Percentiles rank a stretch among this genome's conserved stretches.
Evolutionary conservation across 495 filamentous ascomycete species (phyloP).

Genomic region (Ramalina peruviana): DNA sequence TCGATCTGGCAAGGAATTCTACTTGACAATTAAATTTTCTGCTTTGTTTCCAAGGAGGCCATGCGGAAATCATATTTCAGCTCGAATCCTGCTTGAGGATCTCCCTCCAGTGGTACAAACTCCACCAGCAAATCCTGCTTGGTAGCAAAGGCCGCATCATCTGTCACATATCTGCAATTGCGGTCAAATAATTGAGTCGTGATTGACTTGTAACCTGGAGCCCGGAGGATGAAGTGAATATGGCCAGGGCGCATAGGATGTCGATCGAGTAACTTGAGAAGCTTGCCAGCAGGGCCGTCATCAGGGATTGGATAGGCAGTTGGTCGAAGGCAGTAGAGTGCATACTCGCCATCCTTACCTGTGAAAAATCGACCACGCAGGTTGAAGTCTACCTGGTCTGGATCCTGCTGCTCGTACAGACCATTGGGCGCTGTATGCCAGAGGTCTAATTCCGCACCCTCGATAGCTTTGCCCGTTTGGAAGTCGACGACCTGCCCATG

Average conservation of each 20-base stretch:
- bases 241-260: conserved; percentile 76
- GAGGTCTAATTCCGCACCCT: conserved; percentile 52
- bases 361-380: conserved; percentile 59
- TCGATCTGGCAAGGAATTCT: too few relatives aligned
- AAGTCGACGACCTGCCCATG: conserved; percentile 48
- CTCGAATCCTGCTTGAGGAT: conserved; percentile 53
- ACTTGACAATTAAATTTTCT: too few relatives aligned
- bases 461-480: conserved; percentile 42
- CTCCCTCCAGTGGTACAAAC: conserved; percentile 44
- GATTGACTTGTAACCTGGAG: conserved; percentile 42
- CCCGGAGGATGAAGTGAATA: conserved; percentile 62
- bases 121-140: conserved; percentile 60
- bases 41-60: conserved; percentile 8
- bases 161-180: conserved; percentile 42
- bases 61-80: conserved; percentile 39
- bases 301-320: conserved; percentile 58
- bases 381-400: conserved; percentile 57
- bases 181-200: conserved; percentile 65
- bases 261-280: conserved; percentile 44
- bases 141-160: conserved; percentile 65
- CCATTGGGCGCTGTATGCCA: conserved; percentile 71
- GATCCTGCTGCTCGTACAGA: conserved; percentile 68
- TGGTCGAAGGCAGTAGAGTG: conserved; percentile 53
- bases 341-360: conserved; percentile 48
- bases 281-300: conserved; percentile 42